Evolutionary conservation across 2,329 filamentous ascomycete genomes (phyloP), one percentile per base, ranked within the genome.

Genomic region (Lachnellula occidentalis): DNA sequence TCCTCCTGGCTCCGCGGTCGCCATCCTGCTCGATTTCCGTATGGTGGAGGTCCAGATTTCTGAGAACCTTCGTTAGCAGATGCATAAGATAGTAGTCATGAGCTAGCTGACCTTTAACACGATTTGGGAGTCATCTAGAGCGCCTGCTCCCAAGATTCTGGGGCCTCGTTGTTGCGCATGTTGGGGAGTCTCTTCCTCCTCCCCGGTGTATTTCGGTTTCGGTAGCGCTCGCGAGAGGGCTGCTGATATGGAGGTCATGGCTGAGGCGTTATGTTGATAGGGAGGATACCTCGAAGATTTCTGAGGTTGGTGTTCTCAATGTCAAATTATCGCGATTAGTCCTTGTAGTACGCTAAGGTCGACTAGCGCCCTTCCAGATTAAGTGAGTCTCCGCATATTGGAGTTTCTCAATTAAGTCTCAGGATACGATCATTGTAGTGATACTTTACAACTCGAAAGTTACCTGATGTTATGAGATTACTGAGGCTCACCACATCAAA

Each of bases 21-120:
- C 94, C 94, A 99, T 81, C 88, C 89, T 70, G 83, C 74, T 67
- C 94, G 87, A 70, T 91, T 86, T 48, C 90, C 90, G 65, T 97
- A 99, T 1, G 90, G 79, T 9, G 94, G 94, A 55, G 92, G 91
- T 17, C 92, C 92, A 54, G 82, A 80, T 75, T 85, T 87, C 81
- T 88, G 73, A 17, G 59, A 59, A 46, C 65, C 17, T 58, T 42
- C 41, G 54, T 64, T 55, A 67, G 55, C 19, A 66, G 27, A 48
- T 39, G 45, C 39, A 42, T 22, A 17, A 11, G 42, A 22, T 0
- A 45, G 37, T 9, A 19, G 21, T 6, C 7, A 19, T 34, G 45
- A 22, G 22, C 34, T 53, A 48, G 69, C 74, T 68, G 57, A 85
- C 82, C 75, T 87, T 88, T 57, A 95, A 72, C 17, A 95, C 88